phyloP scores from a whole-genome alignment of 2,329 filamentous ascomycete genomes.

The Colletotrichum incanum region DNA sequence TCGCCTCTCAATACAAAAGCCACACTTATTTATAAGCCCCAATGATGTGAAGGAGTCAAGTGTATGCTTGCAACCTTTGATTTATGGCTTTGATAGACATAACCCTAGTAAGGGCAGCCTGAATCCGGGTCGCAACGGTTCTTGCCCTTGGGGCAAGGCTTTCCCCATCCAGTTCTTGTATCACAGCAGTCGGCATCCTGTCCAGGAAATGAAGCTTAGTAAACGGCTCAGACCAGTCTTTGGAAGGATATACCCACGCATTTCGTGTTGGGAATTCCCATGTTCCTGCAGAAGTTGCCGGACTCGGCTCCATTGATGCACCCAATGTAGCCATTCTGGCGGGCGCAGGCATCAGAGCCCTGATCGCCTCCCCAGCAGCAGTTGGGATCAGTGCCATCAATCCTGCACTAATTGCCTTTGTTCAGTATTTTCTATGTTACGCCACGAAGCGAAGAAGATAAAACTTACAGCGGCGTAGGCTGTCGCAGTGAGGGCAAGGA shows the following conservation, averaged over 20 bases:
- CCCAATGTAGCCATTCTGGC: constrained; percentile 21
- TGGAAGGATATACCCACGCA: constrained; percentile 5
- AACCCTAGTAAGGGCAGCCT: neutral
- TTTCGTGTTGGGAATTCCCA: neutral
- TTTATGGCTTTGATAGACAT: no score
- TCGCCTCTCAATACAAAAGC: no score
- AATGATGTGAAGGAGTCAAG: no score
- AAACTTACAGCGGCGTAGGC: constrained; percentile 5
- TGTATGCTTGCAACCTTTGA: no score
- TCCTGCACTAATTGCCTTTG: neutral
- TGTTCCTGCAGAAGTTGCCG: constrained; percentile 13
- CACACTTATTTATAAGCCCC: no score
- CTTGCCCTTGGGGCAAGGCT: constrained; percentile 24
- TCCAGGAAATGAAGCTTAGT: no score
- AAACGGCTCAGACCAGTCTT: neutral
- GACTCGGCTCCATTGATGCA: constrained; percentile 13
- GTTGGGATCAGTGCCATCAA: constrained; percentile 11
- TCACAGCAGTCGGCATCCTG: constrained; percentile 24
- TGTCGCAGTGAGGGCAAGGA: neutral
- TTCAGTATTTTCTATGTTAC: neutral
- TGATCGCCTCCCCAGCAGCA: constrained; percentile 19
- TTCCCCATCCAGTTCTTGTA: constrained; percentile 16
- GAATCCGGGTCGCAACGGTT: constrained; percentile 23
- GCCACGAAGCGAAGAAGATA: no score
- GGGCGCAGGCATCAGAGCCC: constrained; percentile 7